Evolutionary conservation across 805 yeast species (phyloP).

Genomic region (Yarrowia yakushimensis): DNA sequence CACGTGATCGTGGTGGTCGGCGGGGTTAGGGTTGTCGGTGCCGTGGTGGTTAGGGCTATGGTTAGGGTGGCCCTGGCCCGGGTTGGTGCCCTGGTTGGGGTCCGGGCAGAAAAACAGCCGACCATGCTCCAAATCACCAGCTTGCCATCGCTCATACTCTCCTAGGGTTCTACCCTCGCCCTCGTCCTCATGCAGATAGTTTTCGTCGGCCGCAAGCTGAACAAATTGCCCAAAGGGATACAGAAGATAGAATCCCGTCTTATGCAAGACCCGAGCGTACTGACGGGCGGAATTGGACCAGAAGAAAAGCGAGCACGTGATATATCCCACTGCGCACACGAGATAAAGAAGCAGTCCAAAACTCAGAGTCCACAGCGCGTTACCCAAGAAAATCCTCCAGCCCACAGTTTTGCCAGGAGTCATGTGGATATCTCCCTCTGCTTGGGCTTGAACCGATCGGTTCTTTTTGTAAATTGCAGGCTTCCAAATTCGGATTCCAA

Average conservation of each 20-base stretch:
- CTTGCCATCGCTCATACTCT: slow-evolving; percentile 87
- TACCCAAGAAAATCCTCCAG: slow-evolving; percentile 62
- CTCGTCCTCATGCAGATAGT: slow-evolving; percentile 80
- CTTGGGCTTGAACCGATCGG: slow-evolving; percentile 85
- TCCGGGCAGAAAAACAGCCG: slow-evolving; percentile 77
- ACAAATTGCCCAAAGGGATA: slow-evolving; percentile 91
- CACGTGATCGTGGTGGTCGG: slow-evolving; percentile 18
- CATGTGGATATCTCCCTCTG: slow-evolving; percentile 91
- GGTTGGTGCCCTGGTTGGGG: not conserved
- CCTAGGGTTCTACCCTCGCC: slow-evolving; percentile 81
- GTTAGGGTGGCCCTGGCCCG: not conserved
- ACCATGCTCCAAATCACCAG: slow-evolving; percentile 65
- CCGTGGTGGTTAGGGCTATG: not conserved
- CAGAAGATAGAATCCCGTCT: slow-evolving; percentile 66
- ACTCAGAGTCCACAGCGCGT: slow-evolving; percentile 67
- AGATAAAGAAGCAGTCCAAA: slow-evolving; percentile 53
- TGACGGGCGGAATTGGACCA: slow-evolving; percentile 50
- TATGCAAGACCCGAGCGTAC: slow-evolving; percentile 59
- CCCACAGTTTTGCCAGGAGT: slow-evolving; percentile 52
- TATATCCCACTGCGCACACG: slow-evolving; percentile 24
- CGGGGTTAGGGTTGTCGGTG: slow-evolving; percentile 28
- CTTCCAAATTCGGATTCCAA: slow-evolving; percentile 98
- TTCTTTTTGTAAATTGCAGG: slow-evolving; percentile 93
- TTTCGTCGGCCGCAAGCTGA: slow-evolving; percentile 68
- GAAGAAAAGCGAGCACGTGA: slow-evolving; percentile 48